Percentiles rank a stretch among this genome's conserved stretches.
Evolutionary conservation across 345 rosid species (phyloP).

Genomic region (Geranium brycei): DNA sequence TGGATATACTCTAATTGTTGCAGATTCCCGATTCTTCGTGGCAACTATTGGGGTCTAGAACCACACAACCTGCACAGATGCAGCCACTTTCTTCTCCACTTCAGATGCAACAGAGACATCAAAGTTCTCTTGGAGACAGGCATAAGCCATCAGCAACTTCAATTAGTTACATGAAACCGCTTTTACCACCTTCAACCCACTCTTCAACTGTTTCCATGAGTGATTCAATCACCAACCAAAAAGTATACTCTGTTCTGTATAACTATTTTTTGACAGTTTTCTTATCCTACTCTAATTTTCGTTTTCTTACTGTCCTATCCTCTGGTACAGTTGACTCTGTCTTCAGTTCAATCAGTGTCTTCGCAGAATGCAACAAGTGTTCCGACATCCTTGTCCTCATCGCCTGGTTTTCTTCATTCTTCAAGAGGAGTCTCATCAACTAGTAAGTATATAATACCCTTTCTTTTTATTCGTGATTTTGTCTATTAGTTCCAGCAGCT

Average conservation of each 20-base stretch:
- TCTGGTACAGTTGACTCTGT: neutral
- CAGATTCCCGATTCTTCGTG: conserved; percentile 4
- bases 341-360: neutral
- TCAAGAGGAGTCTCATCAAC: conserved; percentile 59
- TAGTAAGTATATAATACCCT: conserved; percentile 35
- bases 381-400: conserved; percentile 34
- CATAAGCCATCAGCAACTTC: conserved; percentile 23
- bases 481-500: neutral
- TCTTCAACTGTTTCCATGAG: conserved; percentile 46
- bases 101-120: conserved; percentile 48
- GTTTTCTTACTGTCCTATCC: neutral
- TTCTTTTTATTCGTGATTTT: neutral
- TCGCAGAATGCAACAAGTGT: conserved; percentile 31
- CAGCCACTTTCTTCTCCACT: conserved; percentile 39
- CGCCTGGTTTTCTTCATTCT: conserved; percentile 54
- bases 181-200: conserved; percentile 36
- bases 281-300: neutral
- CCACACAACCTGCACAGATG: conserved; percentile 29
- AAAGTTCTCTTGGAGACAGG: conserved; percentile 42
- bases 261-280: neutral
- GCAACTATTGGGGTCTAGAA: conserved; percentile 37
- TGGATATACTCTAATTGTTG: neutral
- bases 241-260: neutral
- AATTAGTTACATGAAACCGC: conserved; percentile 28
- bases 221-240: neutral